These are phyloP conservation scores for Phallus indusiatus DNA, from an alignment of 768 basidiomycete species.

Conservation along the genomic window DNA sequence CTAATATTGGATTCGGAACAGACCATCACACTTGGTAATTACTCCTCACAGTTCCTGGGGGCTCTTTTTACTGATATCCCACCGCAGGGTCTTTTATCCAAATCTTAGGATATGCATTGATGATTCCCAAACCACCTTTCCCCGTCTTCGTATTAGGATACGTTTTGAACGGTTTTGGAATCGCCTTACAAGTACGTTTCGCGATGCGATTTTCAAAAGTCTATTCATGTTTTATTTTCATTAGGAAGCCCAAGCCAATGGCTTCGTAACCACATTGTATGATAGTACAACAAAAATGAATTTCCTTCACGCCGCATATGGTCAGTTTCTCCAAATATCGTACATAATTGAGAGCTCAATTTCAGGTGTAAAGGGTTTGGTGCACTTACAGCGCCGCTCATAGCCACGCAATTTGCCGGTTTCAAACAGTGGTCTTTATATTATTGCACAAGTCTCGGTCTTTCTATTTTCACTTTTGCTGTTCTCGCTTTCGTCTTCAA, in stretches of 20 bases:
- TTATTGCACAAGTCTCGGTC: constrained; percentile 58
- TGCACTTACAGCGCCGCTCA: constrained; percentile 48
- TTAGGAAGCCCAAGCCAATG: constrained; percentile 39
- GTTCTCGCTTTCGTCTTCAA: constrained; percentile 52
- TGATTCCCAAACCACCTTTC: constrained; percentile 35
- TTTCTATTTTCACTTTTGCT: constrained; percentile 50
- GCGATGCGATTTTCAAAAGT: background rate
- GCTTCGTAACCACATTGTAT: constrained; percentile 32
- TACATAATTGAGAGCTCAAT: background rate
- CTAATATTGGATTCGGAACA: constrained; percentile 8
- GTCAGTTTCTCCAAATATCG: background rate
- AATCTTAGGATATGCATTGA: constrained; percentile 25
- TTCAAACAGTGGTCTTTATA: constrained; percentile 65
- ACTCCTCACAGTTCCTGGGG: background rate
- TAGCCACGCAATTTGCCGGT: constrained; percentile 73
- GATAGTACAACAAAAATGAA: constrained; percentile 33
- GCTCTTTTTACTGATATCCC: background rate
- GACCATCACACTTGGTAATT: constrained; percentile 31
- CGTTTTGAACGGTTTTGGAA: constrained; percentile 33
- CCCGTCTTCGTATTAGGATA: constrained; percentile 35
- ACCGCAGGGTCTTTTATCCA: constrained; percentile 21
- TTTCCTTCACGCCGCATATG: constrained; percentile 29
- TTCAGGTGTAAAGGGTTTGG: constrained; percentile 20
- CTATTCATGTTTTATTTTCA: background rate
- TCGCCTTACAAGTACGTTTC: constrained; percentile 35